Evolutionary conservation across 2,329 filamentous ascomycete species (phyloP).

Genomic region (Paraphaeosphaeria sporulosa): DNA sequence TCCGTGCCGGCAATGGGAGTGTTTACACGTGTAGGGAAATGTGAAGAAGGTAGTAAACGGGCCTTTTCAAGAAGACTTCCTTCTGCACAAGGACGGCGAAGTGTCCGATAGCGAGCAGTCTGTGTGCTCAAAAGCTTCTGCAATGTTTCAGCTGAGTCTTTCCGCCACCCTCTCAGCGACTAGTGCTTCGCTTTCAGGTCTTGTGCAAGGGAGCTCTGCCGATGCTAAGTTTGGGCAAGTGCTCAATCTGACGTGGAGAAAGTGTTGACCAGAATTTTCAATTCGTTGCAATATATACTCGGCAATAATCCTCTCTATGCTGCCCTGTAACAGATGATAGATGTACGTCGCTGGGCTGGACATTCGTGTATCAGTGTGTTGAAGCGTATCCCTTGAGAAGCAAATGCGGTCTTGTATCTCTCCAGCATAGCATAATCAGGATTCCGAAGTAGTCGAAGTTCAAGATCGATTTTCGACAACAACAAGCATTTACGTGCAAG

Average conservation of each 20-base stretch:
- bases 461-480: slow-evolving; percentile 9
- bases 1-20: too few species aligned
- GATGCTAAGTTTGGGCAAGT: slow-evolving; percentile 30
- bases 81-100: slow-evolving; percentile 36
- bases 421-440: neutral
- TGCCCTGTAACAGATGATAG: neutral
- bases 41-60: slow-evolving; percentile 32
- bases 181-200: slow-evolving; percentile 17
- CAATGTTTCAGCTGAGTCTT: slow-evolving; percentile 33
- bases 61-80: slow-evolving; percentile 32
- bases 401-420: neutral
- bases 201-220: slow-evolving; percentile 25
- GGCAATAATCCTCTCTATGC: neutral
- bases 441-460: slow-evolving; percentile 5
- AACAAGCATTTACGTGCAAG: slow-evolving; percentile 1
- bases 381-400: neutral
- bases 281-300: neutral
- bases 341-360: neutral
- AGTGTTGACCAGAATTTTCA: slow-evolving; percentile 22
- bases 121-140: slow-evolving; percentile 32
- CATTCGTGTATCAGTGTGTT: slow-evolving; percentile 1
- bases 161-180: slow-evolving; percentile 28
- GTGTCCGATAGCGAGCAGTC: slow-evolving; percentile 27
- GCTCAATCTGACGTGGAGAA: slow-evolving; percentile 34
- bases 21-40: slow-evolving; percentile 26